Percentiles rank a stretch among this genome's conserved stretches.
These are phyloP conservation scores for Paramyrothecium sp. DNA, from an alignment of 2,329 filamentous ascomycete genomes.

Conservation along the genomic window DNA sequence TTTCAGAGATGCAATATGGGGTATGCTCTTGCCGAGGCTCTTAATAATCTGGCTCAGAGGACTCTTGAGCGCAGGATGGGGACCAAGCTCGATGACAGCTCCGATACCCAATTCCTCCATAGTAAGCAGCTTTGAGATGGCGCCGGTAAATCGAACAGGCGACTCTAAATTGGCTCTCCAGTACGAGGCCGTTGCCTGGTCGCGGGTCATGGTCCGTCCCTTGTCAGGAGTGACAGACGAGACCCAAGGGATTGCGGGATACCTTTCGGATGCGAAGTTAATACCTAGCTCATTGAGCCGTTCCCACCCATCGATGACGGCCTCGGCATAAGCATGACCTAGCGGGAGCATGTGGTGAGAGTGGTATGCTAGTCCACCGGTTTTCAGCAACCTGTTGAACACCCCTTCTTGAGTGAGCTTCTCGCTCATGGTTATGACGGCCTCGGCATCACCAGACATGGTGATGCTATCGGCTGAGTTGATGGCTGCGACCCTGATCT, in stretches of 20 bases:
- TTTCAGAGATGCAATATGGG: not conserved
- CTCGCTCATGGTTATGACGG: not conserved
- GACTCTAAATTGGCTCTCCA: slow-evolving; percentile 5
- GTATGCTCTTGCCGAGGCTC: not conserved
- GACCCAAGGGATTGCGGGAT: not conserved
- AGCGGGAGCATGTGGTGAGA: not conserved
- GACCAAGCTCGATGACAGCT: not conserved
- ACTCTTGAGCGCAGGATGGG: not conserved
- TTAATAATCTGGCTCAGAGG: not conserved
- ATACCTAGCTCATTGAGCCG: not conserved
- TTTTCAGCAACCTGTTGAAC: not conserved
- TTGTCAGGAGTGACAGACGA: slow-evolving; percentile 1
- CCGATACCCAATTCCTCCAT: not conserved
- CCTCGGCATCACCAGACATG: not conserved
- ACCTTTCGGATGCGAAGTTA: not conserved
- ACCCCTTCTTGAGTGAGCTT: not conserved
- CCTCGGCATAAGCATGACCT: slow-evolving; percentile 18
- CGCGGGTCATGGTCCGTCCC: not conserved
- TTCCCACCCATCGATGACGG: not conserved
- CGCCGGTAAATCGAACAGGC: slow-evolving; percentile 1
- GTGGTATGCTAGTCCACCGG: not conserved
- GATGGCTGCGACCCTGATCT: slow-evolving; percentile 11
- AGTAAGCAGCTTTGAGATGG: not conserved
- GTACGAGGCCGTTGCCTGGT: not conserved
- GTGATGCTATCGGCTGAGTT: not conserved